A percentile compares a stretch with the other conserved stretches of the same genome.
Conservation (phyloP, 805 yeast species). For the Sugiyamaella floridensis region DNA sequence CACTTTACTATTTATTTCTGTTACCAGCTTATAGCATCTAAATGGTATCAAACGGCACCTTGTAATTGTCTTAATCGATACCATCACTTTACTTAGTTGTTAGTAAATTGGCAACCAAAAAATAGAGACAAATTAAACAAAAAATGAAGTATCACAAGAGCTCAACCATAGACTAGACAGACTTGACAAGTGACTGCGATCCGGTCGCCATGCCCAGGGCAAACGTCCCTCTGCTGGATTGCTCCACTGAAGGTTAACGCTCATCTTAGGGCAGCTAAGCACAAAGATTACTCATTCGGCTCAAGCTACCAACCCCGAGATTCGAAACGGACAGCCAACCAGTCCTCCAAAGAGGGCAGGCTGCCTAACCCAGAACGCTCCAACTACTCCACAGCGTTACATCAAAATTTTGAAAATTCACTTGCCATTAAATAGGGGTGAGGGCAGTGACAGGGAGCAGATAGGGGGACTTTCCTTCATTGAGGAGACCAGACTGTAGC, state of each 20-base stretch:
- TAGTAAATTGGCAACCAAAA: not conserved
- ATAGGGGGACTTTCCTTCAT: no score
- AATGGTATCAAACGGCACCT: no score
- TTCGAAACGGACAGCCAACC: conserved; percentile 26
- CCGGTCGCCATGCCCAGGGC: conserved; percentile 27
- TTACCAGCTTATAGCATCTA: not conserved
- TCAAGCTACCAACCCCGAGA: conserved; percentile 22
- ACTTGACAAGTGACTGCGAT: conserved; percentile 16
- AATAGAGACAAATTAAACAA: conserved; percentile 5
- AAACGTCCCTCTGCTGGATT: conserved; percentile 26
- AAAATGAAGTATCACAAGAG: conserved; percentile 13
- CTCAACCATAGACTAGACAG: not conserved
- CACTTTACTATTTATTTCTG: not conserved
- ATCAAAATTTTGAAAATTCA: not conserved
- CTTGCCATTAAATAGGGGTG: no score
- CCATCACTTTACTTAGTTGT: not conserved
- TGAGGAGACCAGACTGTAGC: no score
- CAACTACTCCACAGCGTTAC: not conserved
- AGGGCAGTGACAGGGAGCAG: no score
- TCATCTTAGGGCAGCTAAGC: conserved; percentile 19
- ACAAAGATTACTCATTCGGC: conserved; percentile 23
- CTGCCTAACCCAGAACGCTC: not conserved
- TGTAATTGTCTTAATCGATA: not conserved
- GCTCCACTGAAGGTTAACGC: conserved; percentile 26
- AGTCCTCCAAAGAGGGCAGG: conserved; percentile 5